Base-by-base conservation (phyloP, 2,329 filamentous ascomycete genomes). In the Akanthomyces uredinophilus region DNA sequence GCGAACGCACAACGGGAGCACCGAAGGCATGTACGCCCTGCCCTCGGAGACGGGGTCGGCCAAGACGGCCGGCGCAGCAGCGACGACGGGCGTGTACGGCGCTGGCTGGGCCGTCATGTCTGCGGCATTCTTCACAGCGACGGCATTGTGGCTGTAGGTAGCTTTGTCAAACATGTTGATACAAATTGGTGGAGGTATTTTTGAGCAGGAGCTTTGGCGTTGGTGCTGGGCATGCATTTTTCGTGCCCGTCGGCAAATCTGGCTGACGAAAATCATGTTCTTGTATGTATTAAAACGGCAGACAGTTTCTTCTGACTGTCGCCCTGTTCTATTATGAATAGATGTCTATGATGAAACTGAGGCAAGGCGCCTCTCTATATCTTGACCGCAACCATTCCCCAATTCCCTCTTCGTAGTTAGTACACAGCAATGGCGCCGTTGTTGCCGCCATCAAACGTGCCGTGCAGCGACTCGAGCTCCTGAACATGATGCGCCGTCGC, bases 401-500 rank as follows among this genome's bases (percentile, higher is more conserved):
- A 5, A 24, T 5, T 47, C 14, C 20, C 20, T 5, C 67, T 78
- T 63, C 76, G 78, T 16, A 78, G 70, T 4, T 76, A 74, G 59
- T 83, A 85, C 32, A 70, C 74, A 7, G 79, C 82, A 64, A 86
- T 68, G 1, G 81, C 81, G 1, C 82, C 82, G 18, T 80, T 69
- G 62, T 78, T 76, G 2, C 82, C 83, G 7, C 81, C 81, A 55
- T 85, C 79, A 66, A 86, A 86, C 57, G 78, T 66, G n/a, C 71
- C 68, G 41, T 81, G 77, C 27, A 85, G 70, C 3, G 76, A 79
- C 56, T 88, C 86, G 47, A 88, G 72, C 29, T 79, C 80, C 2
- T 81, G 80, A 68, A 88, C 85, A 64, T 86, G 79, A 64, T 75
- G 71, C 0, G 83, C 85, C 65, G 80, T 77, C 67, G 80, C 75